Percentiles rank a stretch among this genome's conserved stretches.
Evolutionary conservation across 164 flowering plant species (phyloP).

Genomic region (Aristolochia fimbriata): DNA sequence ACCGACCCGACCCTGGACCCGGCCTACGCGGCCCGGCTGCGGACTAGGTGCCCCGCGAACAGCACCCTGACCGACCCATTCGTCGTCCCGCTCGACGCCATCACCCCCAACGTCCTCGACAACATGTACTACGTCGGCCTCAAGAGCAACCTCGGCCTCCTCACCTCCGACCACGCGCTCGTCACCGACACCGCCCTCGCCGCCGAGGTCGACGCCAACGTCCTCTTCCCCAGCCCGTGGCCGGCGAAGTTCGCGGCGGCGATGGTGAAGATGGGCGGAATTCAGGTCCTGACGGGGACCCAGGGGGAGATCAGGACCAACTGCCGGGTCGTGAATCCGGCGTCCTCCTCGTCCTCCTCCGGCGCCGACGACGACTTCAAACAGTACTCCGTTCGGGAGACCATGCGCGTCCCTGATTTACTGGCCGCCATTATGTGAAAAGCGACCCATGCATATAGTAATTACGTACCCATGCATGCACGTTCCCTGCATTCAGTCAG

Average conservation of each 20-base stretch:
- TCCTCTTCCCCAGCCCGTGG: constrained; percentile 6
- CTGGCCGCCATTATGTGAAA: too few species aligned
- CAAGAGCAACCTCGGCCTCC: constrained; percentile 1
- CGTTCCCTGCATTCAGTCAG: too few species aligned
- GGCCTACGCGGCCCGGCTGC: background rate
- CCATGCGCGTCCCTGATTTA: too few species aligned
- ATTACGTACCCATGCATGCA: too few species aligned
- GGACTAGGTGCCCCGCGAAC: constrained; percentile 2
- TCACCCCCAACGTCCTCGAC: constrained; percentile 1
- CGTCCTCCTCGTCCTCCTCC: too few species aligned
- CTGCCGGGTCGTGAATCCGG: constrained; percentile 9
- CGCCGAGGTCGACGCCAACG: constrained; percentile 1
- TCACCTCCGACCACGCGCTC: constrained; percentile 9
- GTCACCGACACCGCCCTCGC: background rate
- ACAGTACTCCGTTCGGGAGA: too few species aligned
- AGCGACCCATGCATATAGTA: too few species aligned
- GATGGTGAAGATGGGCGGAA: constrained; percentile 6
- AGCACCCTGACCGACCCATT: background rate
- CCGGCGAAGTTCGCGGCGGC: constrained; percentile 20
- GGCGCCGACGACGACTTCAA: too few species aligned
- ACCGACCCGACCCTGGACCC: constrained; percentile 5
- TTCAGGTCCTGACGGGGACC: constrained; percentile 4
- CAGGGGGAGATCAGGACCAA: constrained; percentile 4
- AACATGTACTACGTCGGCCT: constrained; percentile 3
- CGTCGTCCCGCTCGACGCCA: background rate